These are phyloP conservation scores for Gossypium stocksii DNA, from an alignment of 345 rosid genomes.

Conservation along the genomic window DNA sequence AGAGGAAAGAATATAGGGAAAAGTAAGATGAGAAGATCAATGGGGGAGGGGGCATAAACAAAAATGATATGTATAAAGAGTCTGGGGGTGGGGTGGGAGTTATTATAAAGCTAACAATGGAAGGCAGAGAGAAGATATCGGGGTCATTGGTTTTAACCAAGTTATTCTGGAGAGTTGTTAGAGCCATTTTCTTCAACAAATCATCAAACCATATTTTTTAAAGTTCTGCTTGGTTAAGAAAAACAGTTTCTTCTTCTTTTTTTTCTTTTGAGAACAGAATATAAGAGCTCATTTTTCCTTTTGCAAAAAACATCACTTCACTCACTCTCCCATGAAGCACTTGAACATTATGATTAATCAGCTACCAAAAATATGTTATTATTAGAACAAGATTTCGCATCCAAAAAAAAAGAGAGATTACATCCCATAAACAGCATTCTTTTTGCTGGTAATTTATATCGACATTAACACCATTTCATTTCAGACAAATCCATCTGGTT, in stretches of 20 bases:
- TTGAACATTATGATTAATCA: too few relatives aligned
- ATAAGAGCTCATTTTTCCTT: too few relatives aligned
- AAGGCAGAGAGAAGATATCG: constrained; percentile 25
- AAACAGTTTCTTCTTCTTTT: too few relatives aligned
- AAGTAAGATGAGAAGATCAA: neutral
- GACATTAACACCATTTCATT: neutral
- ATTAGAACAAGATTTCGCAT: neutral
- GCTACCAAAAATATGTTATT: neutral
- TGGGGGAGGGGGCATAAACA: neutral
- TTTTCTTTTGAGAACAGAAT: too few relatives aligned
- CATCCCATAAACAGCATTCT: neutral
- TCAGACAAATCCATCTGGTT: constrained; percentile 5
- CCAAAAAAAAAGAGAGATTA: neutral
- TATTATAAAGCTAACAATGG: neutral
- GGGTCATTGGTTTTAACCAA: neutral
- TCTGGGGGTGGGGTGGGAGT: neutral
- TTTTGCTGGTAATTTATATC: neutral
- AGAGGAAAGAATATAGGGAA: neutral
- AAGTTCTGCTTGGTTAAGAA: neutral
- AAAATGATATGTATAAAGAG: too few relatives aligned
- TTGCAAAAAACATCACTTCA: too few relatives aligned
- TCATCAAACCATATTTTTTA: neutral
- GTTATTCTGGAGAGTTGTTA: neutral
- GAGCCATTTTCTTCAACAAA: constrained; percentile 10
- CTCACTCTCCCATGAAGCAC: too few relatives aligned